Conservation (phyloP, 1,284 basidiomycete genomes). For the Trichosporon faecale region DNA sequence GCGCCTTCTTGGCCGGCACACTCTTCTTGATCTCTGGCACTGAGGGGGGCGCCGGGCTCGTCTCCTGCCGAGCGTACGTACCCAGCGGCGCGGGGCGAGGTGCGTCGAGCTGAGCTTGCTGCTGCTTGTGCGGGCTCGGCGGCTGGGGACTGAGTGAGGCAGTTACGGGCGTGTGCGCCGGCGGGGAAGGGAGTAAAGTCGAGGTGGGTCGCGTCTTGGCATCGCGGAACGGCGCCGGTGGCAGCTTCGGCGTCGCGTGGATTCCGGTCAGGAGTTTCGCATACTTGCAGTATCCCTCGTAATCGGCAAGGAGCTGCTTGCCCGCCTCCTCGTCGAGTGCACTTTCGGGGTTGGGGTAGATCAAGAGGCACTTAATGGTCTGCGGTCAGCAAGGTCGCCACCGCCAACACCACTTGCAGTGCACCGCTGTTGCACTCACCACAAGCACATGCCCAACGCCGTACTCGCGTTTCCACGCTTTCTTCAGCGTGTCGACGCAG, state of each 20-base stretch:
- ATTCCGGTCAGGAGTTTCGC: slow-evolving; percentile 33
- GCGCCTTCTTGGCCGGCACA: slow-evolving; percentile 25
- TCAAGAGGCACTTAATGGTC: slow-evolving; percentile 89
- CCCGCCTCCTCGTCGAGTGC: slow-evolving; percentile 93
- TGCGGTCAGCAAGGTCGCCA: slow-evolving; percentile 21
- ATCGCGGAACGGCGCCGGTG: slow-evolving; percentile 25
- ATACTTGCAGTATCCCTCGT: slow-evolving; percentile 70
- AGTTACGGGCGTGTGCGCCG: slow-evolving; percentile 8
- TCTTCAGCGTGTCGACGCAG: slow-evolving; percentile 95
- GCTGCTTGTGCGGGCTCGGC: slow-evolving; percentile 4
- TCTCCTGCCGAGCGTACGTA: slow-evolving; percentile 36
- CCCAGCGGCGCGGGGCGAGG: slow-evolving; percentile 32
- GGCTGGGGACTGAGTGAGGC: slow-evolving; percentile 15
- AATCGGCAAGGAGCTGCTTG: slow-evolving; percentile 82
- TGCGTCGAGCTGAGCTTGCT: not conserved
- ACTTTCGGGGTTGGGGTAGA: slow-evolving; percentile 93
- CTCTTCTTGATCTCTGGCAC: slow-evolving; percentile 26
- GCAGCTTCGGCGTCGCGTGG: slow-evolving; percentile 31
- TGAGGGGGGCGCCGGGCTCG: slow-evolving; percentile 28
- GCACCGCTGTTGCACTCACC: slow-evolving; percentile 38
- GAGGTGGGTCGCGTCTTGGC: not conserved
- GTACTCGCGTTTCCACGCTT: slow-evolving; percentile 90
- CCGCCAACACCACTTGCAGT: not conserved
- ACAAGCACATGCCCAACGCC: slow-evolving; percentile 86
- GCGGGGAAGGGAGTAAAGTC: slow-evolving; percentile 21